Evolutionary conservation across 257 asterid genomes (phyloP).

Genomic region (Osmanthus fragrans): DNA sequence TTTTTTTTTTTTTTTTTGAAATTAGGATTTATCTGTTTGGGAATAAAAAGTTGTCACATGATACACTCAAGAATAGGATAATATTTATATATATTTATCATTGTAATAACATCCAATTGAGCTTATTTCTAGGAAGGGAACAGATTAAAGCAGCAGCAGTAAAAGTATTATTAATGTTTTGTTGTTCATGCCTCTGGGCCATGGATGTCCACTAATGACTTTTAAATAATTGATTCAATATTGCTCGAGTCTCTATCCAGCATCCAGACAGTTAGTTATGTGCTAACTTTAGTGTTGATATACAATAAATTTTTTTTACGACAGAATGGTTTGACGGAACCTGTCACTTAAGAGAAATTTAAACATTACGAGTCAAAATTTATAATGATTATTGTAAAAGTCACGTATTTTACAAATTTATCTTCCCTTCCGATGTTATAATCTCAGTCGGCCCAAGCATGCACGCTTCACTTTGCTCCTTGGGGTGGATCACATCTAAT

Average conservation of each 20-base stretch:
- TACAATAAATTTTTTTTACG: no score
- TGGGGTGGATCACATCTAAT: no score
- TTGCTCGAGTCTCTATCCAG: neutral
- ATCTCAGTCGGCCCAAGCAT: no score
- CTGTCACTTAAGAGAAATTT: no score
- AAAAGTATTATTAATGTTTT: neutral
- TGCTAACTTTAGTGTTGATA: neutral
- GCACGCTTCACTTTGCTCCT: no score
- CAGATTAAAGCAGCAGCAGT: neutral
- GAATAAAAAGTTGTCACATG: slow-evolving; percentile 28
- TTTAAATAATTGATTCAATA: neutral
- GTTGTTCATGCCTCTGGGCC: neutral
- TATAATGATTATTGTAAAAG: no score
- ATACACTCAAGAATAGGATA: slow-evolving; percentile 4
- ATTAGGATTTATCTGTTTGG: slow-evolving; percentile 22
- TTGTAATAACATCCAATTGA: neutral
- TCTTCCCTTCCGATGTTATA: no score
- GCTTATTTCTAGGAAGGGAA: neutral
- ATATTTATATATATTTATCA: neutral
- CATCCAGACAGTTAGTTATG: neutral
- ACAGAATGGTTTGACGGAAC: no score
- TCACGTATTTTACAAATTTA: no score
- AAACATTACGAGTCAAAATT: no score
- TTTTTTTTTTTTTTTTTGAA: neutral
- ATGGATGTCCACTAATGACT: neutral